phyloP scores from a whole-genome alignment of 208 protist species.

The Crithidia fasciculata region DNA sequence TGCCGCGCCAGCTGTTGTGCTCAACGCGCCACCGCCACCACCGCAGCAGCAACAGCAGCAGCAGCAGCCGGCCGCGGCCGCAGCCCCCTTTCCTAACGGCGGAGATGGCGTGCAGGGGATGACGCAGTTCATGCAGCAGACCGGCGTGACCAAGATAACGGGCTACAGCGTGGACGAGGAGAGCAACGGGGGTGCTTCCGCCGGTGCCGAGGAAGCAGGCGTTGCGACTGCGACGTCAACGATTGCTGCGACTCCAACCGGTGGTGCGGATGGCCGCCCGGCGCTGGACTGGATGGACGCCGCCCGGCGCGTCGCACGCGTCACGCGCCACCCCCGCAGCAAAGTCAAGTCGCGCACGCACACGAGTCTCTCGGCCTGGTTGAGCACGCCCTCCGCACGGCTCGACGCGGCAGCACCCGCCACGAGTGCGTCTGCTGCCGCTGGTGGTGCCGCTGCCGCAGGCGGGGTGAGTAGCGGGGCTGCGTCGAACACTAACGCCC shows the following conservation, averaged over 20 bases:
- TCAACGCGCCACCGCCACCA: not conserved
- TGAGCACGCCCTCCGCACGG: conserved; percentile 60
- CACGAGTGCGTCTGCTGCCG: too few species aligned
- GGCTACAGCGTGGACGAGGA: conserved; percentile 50
- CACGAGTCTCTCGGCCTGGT: conserved; percentile 76
- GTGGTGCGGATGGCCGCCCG: not conserved
- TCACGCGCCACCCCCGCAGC: conserved; percentile 50
- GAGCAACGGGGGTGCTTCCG: not conserved
- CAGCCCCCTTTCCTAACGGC: not conserved
- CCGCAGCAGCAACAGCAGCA: conserved; percentile 13
- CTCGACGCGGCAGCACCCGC: conserved; percentile 17
- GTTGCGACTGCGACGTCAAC: not conserved
- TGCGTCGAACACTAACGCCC: too few species aligned
- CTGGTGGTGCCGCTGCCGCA: too few species aligned
- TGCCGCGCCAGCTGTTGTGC: conserved; percentile 19
- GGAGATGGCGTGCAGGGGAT: conserved; percentile 15
- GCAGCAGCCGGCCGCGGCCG: conserved; percentile 1
- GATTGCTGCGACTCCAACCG: not conserved
- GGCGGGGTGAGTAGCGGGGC: too few species aligned
- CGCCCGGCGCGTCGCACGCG: conserved; percentile 53
- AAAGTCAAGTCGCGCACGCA: conserved; percentile 57
- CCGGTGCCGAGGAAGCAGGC: not conserved
- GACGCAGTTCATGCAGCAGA: conserved; percentile 53
- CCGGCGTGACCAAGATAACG: conserved; percentile 46
- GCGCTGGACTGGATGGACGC: conserved; percentile 66